Evolutionary conservation across 305 asterid species (phyloP), one percentile per base, ranked within the genome.

Genomic region (Galium porrigens): DNA sequence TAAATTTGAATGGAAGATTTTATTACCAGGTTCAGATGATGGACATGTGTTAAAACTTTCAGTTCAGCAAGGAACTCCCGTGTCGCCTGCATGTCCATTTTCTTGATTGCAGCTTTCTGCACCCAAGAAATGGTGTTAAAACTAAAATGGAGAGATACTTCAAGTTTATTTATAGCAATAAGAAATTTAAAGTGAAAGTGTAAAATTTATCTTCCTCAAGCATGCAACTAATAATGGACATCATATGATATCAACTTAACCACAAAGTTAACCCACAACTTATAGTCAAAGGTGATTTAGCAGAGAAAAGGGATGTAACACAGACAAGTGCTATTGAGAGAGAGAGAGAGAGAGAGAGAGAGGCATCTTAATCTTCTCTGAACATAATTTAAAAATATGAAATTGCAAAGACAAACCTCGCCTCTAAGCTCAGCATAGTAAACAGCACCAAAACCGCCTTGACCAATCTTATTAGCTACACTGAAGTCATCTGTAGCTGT

Each of bases 31-130:
- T 91, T 91, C 70, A 89, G 95, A 82, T 91, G 98, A 84, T 91
- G 98, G 76, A 89, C 98, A 76, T 79, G 83, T 2, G 95, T 91
- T 81, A 91, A 83, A 77, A 91, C 98, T 74, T 85, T 85, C 78
- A 91, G 81, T 81, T 91, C 96, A 49, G 95, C 92, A 55, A 86
- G 95, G 78, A 91, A 91, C 72, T 89, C 98, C 72, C 82, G 84
- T 58, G 84, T 64, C 58, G 98, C 98, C 75, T 85, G 86, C 98
- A 91, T 91, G 75, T 89, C 98, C 98, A 91, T 91, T 85, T 91
- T 91, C 89, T 91, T 91, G 53, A 91, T 89, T 25, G 98, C 98
- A 8, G 96, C 96, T 91, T 82, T 91, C 98, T 91, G 94, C 84
- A 83, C 58, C 20, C 69, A 57, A 53, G 65, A 58, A 11, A 53